A percentile compares a stretch with the other conserved stretches of the same genome.
Evolutionary conservation across 148 eudicot genomes (phyloP).

Genomic region (Rheum nobile): DNA sequence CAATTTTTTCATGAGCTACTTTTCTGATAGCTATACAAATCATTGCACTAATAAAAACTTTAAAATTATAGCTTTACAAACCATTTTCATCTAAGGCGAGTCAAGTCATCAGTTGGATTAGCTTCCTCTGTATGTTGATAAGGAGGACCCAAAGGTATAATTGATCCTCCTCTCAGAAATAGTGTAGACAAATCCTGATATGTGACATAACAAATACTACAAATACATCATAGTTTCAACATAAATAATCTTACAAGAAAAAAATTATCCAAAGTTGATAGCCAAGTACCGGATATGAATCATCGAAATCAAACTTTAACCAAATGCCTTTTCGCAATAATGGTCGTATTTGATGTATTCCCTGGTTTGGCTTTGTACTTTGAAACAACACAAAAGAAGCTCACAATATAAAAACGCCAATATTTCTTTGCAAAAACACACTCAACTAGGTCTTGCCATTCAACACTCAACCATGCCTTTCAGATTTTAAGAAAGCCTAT

Average conservation of each 20-base stretch:
- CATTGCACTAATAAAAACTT: background rate
- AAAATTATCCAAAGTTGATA: background rate
- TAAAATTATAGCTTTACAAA: too few species aligned
- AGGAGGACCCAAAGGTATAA: too few species aligned
- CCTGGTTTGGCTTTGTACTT: slow-evolving; percentile 56
- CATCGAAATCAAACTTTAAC: too few species aligned
- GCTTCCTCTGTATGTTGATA: slow-evolving; percentile 83
- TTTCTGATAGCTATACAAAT: too few species aligned
- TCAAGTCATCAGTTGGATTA: slow-evolving; percentile 62
- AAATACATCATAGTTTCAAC: background rate
- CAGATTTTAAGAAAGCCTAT: background rate
- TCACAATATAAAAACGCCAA: too few species aligned
- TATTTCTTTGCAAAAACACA: slow-evolving; percentile 7
- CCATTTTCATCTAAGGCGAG: slow-evolving; percentile 81
- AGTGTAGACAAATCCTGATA: slow-evolving; percentile 76
- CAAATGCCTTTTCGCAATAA: slow-evolving; percentile 66
- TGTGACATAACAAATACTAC: background rate
- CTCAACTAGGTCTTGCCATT: slow-evolving; percentile 4
- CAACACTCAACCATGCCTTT: too few species aligned
- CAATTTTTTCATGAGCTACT: too few species aligned
- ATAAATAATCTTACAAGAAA: background rate
- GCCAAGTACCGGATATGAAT: slow-evolving; percentile 75
- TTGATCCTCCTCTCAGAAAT: slow-evolving; percentile 80
- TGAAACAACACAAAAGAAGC: too few species aligned
- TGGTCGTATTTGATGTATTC: slow-evolving; percentile 43